Conservation (phyloP, 805 yeast genomes). For the Saccharomycopsis sp. region DNA sequence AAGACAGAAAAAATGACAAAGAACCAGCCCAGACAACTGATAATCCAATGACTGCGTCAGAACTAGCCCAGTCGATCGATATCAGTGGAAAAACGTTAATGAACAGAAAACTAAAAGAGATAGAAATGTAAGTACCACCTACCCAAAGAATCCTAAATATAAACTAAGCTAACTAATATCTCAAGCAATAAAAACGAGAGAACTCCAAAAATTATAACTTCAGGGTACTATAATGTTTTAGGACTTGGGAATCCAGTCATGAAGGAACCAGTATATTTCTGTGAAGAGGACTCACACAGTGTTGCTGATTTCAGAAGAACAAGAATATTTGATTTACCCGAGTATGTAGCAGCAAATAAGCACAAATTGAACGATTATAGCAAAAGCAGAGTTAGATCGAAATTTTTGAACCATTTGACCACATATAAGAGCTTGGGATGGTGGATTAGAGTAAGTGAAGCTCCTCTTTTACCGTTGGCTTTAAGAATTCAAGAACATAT, state of each 20-base stretch:
- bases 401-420: constrained; percentile 10
- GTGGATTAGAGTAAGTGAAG: neutral
- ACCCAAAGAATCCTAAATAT: neutral
- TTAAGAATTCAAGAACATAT: constrained; percentile 3
- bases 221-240: neutral
- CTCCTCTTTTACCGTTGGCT: neutral
- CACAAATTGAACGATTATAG: constrained; percentile 10
- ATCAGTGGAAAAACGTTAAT: neutral
- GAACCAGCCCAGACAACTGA: neutral
- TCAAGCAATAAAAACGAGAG: neutral
- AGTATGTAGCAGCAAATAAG: neutral
- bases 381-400: constrained; percentile 7
- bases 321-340: constrained; percentile 12
- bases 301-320: neutral
- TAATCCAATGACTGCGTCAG: neutral
- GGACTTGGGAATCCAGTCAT: neutral
- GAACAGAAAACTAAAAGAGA: neutral
- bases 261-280: neutral
- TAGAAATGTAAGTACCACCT: neutral
- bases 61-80: neutral
- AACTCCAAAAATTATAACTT: neutral
- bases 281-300: neutral
- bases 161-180: neutral
- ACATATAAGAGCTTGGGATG: constrained; percentile 6
- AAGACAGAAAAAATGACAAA: neutral